These are phyloP conservation scores for Ophiostoma tasmaniense DNA, from an alignment of 2,329 filamentous ascomycete species.

Conservation along the genomic window DNA sequence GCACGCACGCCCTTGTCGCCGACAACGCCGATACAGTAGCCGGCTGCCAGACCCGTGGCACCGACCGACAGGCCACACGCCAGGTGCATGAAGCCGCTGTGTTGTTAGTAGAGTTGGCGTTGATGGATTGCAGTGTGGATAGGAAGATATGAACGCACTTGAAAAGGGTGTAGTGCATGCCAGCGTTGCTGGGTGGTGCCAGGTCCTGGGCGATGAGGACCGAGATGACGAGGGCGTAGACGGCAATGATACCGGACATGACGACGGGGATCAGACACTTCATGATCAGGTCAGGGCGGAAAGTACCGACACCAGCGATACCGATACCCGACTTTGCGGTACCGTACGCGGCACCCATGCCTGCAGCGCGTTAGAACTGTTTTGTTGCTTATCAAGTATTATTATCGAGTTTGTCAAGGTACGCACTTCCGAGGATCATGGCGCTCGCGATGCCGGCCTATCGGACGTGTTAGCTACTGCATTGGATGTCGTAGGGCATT, in stretches of 20 bases:
- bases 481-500: not conserved
- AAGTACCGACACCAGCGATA: constrained; percentile 77
- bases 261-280: constrained; percentile 86
- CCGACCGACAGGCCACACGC: constrained; percentile 86
- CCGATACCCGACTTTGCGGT: constrained; percentile 84
- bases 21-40: constrained; percentile 92
- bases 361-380: constrained; percentile 26
- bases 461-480: not conserved
- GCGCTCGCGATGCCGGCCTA: constrained; percentile 71
- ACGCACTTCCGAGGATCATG: constrained; percentile 77
- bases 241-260: constrained; percentile 98
- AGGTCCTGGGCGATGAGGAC: constrained; percentile 93
- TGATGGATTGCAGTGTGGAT: no score
- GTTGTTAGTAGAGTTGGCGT: constrained; percentile 19
- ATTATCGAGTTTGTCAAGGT: not conserved
- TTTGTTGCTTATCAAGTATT: no score
- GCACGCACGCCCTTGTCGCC: constrained; percentile 89
- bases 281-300: constrained; percentile 82
- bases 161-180: constrained; percentile 68
- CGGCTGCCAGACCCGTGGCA: constrained; percentile 83
- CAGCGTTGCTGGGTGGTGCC: constrained; percentile 54
- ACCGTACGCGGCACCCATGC: constrained; percentile 70
- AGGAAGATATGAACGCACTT: constrained; percentile 51
- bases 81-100: constrained; percentile 84
- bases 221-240: constrained; percentile 93